These are phyloP conservation scores for Gossypium sturtianum DNA, from an alignment of 345 rosid genomes.

Conservation along the genomic window DNA sequence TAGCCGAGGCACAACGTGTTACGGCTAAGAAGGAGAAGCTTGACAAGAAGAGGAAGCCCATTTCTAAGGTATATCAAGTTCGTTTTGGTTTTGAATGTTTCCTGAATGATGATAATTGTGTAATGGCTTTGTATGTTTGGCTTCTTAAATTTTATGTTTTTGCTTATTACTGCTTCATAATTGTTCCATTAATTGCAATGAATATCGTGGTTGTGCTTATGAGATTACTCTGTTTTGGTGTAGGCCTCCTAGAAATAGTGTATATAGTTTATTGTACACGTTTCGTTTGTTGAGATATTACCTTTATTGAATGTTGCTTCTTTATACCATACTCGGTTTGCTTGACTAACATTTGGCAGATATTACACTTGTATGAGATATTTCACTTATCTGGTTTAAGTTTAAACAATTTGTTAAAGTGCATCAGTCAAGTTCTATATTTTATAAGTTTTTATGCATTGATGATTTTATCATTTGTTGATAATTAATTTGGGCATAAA, in stretches of 20 bases:
- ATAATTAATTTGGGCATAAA: too few relatives aligned
- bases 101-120: not conserved
- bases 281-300: too few relatives aligned
- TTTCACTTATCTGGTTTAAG: too few relatives aligned
- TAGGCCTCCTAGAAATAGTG: not conserved
- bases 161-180: not conserved
- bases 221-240: not conserved
- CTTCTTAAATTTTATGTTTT: not conserved
- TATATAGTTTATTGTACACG: not conserved
- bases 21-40: slow-evolving; percentile 98
- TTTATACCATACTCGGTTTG: too few relatives aligned
- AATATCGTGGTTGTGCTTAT: not conserved
- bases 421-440: too few relatives aligned
- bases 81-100: not conserved
- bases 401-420: too few relatives aligned
- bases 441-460: too few relatives aligned
- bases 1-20: slow-evolving; percentile 89
- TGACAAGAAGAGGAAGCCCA: slow-evolving; percentile 67
- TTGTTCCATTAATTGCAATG: not conserved
- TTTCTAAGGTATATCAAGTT: slow-evolving; percentile 52
- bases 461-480: too few relatives aligned
- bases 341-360: too few relatives aligned
- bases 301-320: too few relatives aligned
- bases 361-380: too few relatives aligned
- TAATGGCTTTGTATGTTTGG: not conserved